A percentile compares a stretch with the other conserved stretches of the same genome.
Evolutionary conservation across 2,329 filamentous ascomycete species (phyloP).

Genomic region (Colletotrichum tanaceti): DNA sequence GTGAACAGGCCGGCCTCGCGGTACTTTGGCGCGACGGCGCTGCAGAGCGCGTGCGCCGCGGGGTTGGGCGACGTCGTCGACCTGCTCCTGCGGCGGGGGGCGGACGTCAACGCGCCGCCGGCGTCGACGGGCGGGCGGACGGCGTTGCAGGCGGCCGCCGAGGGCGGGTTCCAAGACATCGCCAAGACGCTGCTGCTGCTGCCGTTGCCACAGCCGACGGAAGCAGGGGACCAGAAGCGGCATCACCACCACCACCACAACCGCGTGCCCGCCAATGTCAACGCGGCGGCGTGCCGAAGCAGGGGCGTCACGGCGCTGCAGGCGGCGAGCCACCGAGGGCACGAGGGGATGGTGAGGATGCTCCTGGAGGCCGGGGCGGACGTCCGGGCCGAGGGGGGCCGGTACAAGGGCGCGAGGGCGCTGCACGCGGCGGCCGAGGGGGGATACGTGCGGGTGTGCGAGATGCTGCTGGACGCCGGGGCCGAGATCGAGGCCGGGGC

Average conservation of each 20-base stretch:
- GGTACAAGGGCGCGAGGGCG: constrained; percentile 40
- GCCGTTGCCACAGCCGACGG: too few species aligned
- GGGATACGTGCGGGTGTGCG: constrained; percentile 41
- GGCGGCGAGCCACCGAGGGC: constrained; percentile 49
- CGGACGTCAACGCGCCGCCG: constrained; percentile 48
- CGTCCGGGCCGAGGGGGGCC: constrained; percentile 43
- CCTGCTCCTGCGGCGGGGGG: constrained; percentile 48
- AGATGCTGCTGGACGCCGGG: constrained; percentile 49
- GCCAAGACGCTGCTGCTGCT: constrained; percentile 34
- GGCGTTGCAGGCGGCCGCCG: constrained; percentile 44
- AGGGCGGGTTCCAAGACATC: constrained; percentile 26
- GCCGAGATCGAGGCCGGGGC: constrained; percentile 54
- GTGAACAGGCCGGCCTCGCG: constrained; percentile 46
- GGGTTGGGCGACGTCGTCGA: constrained; percentile 45
- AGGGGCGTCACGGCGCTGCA: constrained; percentile 50
- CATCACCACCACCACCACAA: constrained; percentile 30
- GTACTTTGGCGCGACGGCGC: constrained; percentile 53
- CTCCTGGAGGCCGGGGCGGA: constrained; percentile 43
- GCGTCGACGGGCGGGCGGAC: constrained; percentile 41
- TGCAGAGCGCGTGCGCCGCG: constrained; percentile 51
- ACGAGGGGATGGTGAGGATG: constrained; percentile 47
- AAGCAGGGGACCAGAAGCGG: too few species aligned
- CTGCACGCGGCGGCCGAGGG: constrained; percentile 42
- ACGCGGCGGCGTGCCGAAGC: constrained; percentile 38
- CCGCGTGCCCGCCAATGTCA: constrained; percentile 22